Conservation (phyloP, 805 yeast genomes). For the Cephaloascus fragrans region DNA sequence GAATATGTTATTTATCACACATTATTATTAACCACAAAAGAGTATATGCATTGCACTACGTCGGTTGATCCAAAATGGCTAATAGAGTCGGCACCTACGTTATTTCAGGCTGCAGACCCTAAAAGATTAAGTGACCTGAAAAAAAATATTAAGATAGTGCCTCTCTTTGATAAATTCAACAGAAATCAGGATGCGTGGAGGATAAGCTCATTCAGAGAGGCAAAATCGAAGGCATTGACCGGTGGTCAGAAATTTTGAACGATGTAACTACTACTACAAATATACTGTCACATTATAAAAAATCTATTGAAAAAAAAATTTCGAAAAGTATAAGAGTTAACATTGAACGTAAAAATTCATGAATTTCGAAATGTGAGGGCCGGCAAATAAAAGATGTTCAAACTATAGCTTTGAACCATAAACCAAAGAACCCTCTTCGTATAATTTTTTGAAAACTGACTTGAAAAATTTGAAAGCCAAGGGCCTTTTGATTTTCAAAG, state of each 20-base stretch:
- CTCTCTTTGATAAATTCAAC: constrained; percentile 49
- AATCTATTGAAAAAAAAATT: too few relatives aligned
- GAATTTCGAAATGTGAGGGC: too few relatives aligned
- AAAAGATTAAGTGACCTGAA: constrained; percentile 38
- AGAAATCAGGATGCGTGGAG: constrained; percentile 72
- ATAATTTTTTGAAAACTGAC: constrained; percentile 12
- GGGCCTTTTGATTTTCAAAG: constrained; percentile 32
- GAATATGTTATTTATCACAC: constrained; percentile 81
- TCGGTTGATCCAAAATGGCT: constrained; percentile 80
- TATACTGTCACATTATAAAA: too few relatives aligned
- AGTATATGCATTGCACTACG: constrained; percentile 86
- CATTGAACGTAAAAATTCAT: too few relatives aligned
- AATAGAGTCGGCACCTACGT: constrained; percentile 59
- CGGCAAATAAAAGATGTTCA: too few relatives aligned
- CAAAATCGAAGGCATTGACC: constrained; percentile 15
- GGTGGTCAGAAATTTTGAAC: not conserved
- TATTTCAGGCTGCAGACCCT: constrained; percentile 56
- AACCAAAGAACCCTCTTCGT: constrained; percentile 11
- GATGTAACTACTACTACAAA: too few relatives aligned
- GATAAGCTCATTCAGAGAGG: constrained; percentile 34
- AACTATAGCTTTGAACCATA: not conserved
- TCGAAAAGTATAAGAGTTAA: too few relatives aligned
- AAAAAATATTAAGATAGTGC: constrained; percentile 59
- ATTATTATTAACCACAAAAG: constrained; percentile 71
- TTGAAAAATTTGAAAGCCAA: constrained; percentile 16